Percentiles rank a stretch among this genome's conserved stretches.
These are phyloP conservation scores for Chrysanthemum seticuspe DNA, from an alignment of 129 eudicot species.

Conservation along the genomic window DNA sequence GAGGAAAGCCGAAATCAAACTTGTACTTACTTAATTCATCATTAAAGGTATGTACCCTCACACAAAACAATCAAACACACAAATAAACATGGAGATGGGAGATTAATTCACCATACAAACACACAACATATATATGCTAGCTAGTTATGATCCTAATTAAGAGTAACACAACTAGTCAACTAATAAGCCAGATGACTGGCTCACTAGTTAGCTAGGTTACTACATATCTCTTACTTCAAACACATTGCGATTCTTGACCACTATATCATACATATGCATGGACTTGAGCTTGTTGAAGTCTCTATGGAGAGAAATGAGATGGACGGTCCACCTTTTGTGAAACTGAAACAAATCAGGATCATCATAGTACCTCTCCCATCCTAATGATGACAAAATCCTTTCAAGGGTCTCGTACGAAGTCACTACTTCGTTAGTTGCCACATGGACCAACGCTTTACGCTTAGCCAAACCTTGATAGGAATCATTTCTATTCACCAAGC, in stretches of 20 bases:
- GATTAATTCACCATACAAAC: not conserved
- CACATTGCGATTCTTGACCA: conserved; percentile 76
- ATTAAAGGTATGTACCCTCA: not conserved
- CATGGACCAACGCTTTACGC: conserved; percentile 60
- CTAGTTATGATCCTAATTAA: not conserved
- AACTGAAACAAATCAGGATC: conserved; percentile 78
- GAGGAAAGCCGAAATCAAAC: conserved; percentile 27
- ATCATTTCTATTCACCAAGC: conserved; percentile 60
- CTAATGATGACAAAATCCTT: conserved; percentile 47
- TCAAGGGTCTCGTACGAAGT: conserved; percentile 59
- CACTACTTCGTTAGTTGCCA: conserved; percentile 60
- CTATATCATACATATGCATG: too few relatives aligned
- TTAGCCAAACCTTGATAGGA: conserved; percentile 36
- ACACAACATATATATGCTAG: not conserved
- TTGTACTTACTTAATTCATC: conserved; percentile 22
- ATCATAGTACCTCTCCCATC: conserved; percentile 87
- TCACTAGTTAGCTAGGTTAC: not conserved
- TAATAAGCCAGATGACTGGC: not conserved
- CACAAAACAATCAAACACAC: conserved; percentile 16
- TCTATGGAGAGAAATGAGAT: conserved; percentile 77
- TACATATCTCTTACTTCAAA: conserved; percentile 65
- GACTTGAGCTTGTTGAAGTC: conserved; percentile 36
- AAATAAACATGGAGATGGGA: conserved; percentile 4
- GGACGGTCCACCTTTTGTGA: conserved; percentile 74
- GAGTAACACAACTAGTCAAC: not conserved